Base-by-base conservation (phyloP, 1,284 basidiomycete species). In the Entoloma clypeatum region DNA sequence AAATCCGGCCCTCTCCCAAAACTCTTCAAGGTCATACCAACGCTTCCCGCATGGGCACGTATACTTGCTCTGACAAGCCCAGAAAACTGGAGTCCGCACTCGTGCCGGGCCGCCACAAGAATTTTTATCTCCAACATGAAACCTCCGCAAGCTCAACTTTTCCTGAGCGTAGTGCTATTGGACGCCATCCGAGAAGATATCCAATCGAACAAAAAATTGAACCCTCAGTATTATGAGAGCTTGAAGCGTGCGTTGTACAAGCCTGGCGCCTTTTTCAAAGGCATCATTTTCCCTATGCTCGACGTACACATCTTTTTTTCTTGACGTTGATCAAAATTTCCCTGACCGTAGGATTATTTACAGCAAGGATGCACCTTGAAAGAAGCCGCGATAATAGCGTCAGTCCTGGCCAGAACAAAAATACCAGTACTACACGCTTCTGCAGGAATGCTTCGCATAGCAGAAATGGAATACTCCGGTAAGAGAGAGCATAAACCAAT, bases 41-140 rank as follows among this genome's bases (percentile, higher is more conserved):
- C 94, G 4, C 80, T 98, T 16, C 90, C 92, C 5, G 86, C 91
- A 50, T 99, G 96, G 96, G 93, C 94, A 6, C 87, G 92, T 40
- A 84, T 99, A 48, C 79, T 99, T 38, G 92, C 95, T 21, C 77
- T 99, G 38, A 99, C 96, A 13, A 75, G 79, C 47, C 96, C 96
- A 1, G 85, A 92, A 63, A 79, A 81, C 54, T 99, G 96, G 96
- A 92, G 92, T 0, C 90, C 96, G 0, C 93, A 98, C 63, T 94
- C 93, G 2, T 92, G 91, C 41, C 84, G 86, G 47, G 93, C 92
- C 7, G 95, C 95, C 11, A 97, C 95, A 13, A 83, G 86, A 48
- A 96, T 96, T 52, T 96, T 99, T 58, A 86, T 98, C 34, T 95
- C 95, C 3, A 97, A 89, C 57, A 87, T 99, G 75, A 98, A 98